Conservation (phyloP, 2,329 filamentous ascomycete species). For the Pezicula radicicola region DNA sequence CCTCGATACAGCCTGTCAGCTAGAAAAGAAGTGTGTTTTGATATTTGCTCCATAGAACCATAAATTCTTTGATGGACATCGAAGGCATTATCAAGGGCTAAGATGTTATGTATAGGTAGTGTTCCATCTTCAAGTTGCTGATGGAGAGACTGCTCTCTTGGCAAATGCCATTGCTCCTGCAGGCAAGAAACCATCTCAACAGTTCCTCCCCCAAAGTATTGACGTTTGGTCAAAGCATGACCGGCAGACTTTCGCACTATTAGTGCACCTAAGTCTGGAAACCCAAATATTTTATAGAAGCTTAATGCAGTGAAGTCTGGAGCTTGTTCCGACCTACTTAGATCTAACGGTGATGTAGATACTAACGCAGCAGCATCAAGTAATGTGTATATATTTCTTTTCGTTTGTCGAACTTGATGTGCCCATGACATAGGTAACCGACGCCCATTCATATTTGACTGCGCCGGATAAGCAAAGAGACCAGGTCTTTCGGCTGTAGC, state of each 20-base stretch:
- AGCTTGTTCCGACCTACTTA: constrained; percentile 56
- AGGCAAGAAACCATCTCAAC: constrained; percentile 82
- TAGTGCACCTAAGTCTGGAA: constrained; percentile 84
- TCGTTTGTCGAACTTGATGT: constrained; percentile 37
- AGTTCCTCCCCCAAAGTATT: constrained; percentile 92
- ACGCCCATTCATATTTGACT: constrained; percentile 89
- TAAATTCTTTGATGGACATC: constrained; percentile 67
- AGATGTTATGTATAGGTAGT: constrained; percentile 83
- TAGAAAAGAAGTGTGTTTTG: constrained; percentile 68
- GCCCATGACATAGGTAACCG: constrained; percentile 73
- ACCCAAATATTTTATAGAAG: constrained; percentile 98
- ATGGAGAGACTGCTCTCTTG: constrained; percentile 70
- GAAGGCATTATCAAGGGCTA: constrained; percentile 76
- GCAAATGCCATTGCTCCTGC: constrained; percentile 80
- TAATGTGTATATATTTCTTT: constrained; percentile 55
- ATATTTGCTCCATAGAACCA: constrained; percentile 65
- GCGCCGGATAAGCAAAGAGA: constrained; percentile 82
- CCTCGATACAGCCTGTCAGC: constrained; percentile 54
- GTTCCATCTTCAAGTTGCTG: constrained; percentile 89
- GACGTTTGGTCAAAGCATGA: constrained; percentile 60
- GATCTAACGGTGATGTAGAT: constrained; percentile 72
- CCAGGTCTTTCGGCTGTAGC: constrained; percentile 22
- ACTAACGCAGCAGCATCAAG: constrained; percentile 82
- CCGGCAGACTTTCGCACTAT: constrained; percentile 74
- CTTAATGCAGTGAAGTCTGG: constrained; percentile 88